Percentiles rank a stretch among this genome's conserved stretches.
phyloP scores from a whole-genome alignment of 2,329 filamentous ascomycete genomes.

The Tolypocladium guangdongense region DNA sequence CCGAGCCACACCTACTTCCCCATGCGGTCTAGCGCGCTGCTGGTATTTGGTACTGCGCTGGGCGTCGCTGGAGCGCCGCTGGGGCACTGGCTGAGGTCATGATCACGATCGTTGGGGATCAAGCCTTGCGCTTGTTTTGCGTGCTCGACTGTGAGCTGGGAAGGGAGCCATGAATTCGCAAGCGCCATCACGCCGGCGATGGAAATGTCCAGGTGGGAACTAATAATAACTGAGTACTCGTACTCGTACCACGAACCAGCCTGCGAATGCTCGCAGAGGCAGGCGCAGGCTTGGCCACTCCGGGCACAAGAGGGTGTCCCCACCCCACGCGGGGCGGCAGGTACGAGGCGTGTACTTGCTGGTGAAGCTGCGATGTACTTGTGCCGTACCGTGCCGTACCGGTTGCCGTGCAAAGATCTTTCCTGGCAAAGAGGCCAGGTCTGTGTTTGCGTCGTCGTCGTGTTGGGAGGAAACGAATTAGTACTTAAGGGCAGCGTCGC shows the following conservation, averaged over 20 bases:
- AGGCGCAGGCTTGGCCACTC: no score
- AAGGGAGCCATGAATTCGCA: not conserved
- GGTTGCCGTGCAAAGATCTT: constrained; percentile 4
- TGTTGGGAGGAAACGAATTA: not conserved
- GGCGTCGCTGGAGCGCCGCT: constrained; percentile 3
- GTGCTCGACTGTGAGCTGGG: not conserved
- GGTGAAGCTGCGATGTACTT: not conserved
- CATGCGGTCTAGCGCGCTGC: constrained; percentile 15
- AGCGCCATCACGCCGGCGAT: not conserved
- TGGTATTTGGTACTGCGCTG: constrained; percentile 22
- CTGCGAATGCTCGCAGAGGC: no score
- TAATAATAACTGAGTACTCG: no score
- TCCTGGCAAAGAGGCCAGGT: constrained; percentile 1
- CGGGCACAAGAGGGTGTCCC: no score
- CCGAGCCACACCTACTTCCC: constrained; percentile 16
- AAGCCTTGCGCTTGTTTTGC: not conserved
- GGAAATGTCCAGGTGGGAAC: not conserved
- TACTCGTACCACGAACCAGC: no score
- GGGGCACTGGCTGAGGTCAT: constrained; percentile 13
- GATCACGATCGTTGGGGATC: constrained; percentile 16
- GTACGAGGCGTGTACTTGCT: constrained; percentile 8
- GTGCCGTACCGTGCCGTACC: not conserved
- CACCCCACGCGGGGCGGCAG: constrained; percentile 4
- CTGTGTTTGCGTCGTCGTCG: not conserved
- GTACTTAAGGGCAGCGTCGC: constrained; percentile 8